Base-by-base conservation (phyloP, 192 early-diverging fungal species). In the Mortierella antarctica region DNA sequence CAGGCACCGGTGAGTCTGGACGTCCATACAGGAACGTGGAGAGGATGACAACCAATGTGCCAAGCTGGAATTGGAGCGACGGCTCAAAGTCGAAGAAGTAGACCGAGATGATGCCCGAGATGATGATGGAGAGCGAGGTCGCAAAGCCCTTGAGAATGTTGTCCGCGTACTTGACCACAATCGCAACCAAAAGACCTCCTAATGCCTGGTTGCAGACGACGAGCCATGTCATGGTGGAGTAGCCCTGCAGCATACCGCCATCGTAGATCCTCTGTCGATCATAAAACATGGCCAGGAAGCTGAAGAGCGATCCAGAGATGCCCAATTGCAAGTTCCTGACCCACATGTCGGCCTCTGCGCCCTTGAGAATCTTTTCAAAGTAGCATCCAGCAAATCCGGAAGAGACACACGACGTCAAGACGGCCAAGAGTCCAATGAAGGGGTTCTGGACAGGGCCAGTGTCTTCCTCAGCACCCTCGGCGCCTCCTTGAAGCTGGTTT, bases 101-200 rank as follows among this genome's bases (percentile, higher is more conserved):
- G 49, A 92, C 86, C 18, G 92, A 93, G 40, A 91, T 92, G 53
- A 93, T 69, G 21, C 90, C 91, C 0, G 94, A 95, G 15, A 96
- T 85, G 48, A 96, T 94, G 67, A 96, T 96, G 14, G 95, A 94
- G 14, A 96, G 74, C 39, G 92, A 94, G 5, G 95, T 96, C 11
- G 95, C 94, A 84, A 96, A 96, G n/a, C 95, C 94, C 70, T 96
- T 96, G 14, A 96, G 83, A 75, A 96, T 96, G 76, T 96, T 96
- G 77, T 96, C 95, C 13, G 95, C 94, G 62, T 94, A 96, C 84
- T 95, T 94, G n/a, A 96, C 95, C 7, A 96, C 94, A 39, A 96
- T 74, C 0, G 95, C 93, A 3, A 96, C 95, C 59, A 96, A 80
- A 6, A 96, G 74, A n/a, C 95, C 95, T 46, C 95, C 95, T 50